Evolutionary conservation across 805 yeast genomes (phyloP).

Genomic region (Teunomyces cretensis): DNA sequence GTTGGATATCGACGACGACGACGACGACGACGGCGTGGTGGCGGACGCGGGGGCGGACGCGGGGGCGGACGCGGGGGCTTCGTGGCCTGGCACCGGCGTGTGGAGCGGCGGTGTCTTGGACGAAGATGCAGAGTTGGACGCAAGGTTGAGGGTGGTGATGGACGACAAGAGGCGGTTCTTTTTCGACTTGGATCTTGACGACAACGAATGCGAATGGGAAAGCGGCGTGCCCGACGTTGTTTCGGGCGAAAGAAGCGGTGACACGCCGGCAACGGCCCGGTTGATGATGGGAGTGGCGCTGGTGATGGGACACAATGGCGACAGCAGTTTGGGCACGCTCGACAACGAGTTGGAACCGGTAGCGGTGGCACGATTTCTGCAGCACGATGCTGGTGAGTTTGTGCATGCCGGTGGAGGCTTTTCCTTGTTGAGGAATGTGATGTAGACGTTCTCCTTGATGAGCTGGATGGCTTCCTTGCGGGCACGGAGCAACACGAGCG

Average conservation of each 20-base stretch:
- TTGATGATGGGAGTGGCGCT: conserved; percentile 5
- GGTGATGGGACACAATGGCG: background rate
- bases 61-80: no score
- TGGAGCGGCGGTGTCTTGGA: background rate
- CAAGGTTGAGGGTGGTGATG: background rate
- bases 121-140: conserved; percentile 3
- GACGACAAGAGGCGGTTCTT: conserved; percentile 9
- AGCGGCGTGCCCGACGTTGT: background rate
- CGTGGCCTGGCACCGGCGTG: no score
- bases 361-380: background rate
- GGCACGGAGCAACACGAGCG: conserved; percentile 25
- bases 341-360: background rate
- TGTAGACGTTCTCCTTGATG: conserved; percentile 35
- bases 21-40: conserved; percentile 10
- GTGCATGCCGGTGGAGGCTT: background rate
- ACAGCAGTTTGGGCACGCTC: background rate
- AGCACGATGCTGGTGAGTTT: background rate
- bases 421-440: conserved; percentile 6
- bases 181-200: conserved; percentile 10
- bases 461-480: conserved; percentile 32
- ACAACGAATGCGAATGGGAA: conserved; percentile 6
- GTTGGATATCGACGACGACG: conserved; percentile 13
- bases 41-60: background rate
- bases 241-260: conserved; percentile 7
- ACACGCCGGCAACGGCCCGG: background rate